These are phyloP conservation scores for Aphanocladium album DNA, from an alignment of 2,329 filamentous ascomycete species.

Conservation along the genomic window DNA sequence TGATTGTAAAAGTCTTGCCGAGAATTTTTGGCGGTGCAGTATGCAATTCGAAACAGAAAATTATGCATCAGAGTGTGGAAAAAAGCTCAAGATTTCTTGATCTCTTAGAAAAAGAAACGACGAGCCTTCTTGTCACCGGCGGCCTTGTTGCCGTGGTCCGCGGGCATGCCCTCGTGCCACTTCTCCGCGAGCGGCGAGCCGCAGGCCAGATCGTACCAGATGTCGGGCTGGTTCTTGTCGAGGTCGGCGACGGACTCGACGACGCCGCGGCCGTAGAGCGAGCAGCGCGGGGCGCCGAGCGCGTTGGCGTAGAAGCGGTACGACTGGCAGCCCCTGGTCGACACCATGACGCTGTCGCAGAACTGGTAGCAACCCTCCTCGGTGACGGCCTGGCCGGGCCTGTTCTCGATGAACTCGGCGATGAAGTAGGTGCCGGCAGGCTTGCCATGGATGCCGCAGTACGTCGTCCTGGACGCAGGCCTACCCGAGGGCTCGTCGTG, in stretches of 20 bases:
- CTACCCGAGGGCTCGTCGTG: slow-evolving; percentile 25
- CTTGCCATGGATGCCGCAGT: slow-evolving; percentile 36
- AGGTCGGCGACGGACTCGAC: slow-evolving; percentile 25
- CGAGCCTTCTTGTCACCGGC: neutral
- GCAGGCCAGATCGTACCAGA: slow-evolving; percentile 33
- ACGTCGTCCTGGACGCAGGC: slow-evolving; percentile 23
- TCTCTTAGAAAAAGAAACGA: neutral
- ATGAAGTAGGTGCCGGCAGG: slow-evolving; percentile 33
- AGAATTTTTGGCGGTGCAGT: too few relatives aligned
- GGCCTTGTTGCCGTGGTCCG: slow-evolving; percentile 8
- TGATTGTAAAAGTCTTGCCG: too few relatives aligned
- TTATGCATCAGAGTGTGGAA: neutral
- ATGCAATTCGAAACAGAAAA: neutral
- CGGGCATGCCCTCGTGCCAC: slow-evolving; percentile 17
- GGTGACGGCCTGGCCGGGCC: slow-evolving; percentile 27
- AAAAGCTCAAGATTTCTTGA: neutral
- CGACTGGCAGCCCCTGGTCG: slow-evolving; percentile 29
- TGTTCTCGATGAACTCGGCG: slow-evolving; percentile 34
- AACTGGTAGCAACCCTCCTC: slow-evolving; percentile 38
- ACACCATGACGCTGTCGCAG: slow-evolving; percentile 29
- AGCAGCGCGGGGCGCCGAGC: slow-evolving; percentile 28
- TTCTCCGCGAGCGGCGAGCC: slow-evolving; percentile 26
- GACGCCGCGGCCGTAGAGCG: slow-evolving; percentile 30
- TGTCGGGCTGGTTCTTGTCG: slow-evolving; percentile 24
- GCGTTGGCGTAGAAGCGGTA: slow-evolving; percentile 32